Conservation (phyloP, 257 asterid genomes). For the Solanum habrochaites region DNA sequence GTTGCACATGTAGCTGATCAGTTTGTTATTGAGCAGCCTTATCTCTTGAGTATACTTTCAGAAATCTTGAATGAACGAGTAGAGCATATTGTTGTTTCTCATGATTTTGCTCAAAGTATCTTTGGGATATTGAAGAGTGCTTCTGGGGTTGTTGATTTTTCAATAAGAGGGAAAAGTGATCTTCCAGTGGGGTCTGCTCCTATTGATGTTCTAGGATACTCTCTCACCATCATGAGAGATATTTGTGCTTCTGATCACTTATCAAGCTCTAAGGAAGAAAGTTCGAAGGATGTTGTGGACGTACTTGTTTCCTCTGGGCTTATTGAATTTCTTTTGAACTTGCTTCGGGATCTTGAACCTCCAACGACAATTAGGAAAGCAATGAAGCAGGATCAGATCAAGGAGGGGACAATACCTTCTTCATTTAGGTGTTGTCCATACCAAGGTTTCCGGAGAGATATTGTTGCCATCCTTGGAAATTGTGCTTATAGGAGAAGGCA, state of each 20-base stretch:
- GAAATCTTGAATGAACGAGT: conserved; percentile 37
- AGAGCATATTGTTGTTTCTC: conserved; percentile 23
- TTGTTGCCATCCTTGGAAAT: conserved; percentile 64
- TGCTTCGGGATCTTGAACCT: conserved; percentile 61
- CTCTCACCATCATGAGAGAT: conserved; percentile 61
- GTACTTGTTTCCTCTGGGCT: conserved; percentile 46
- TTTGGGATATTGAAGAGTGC: conserved; percentile 36
- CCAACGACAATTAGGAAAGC: conserved; percentile 49
- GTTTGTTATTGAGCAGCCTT: conserved; percentile 43
- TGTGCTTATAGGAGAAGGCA: conserved; percentile 45
- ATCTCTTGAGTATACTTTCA: conserved; percentile 43
- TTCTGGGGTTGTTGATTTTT: conserved; percentile 25
- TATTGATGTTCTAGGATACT: conserved; percentile 58
- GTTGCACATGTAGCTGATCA: background rate
- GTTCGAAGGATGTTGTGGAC: conserved; percentile 22
- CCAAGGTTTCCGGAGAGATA: conserved; percentile 71
- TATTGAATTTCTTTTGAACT: conserved; percentile 37
- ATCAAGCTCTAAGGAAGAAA: conserved; percentile 7
- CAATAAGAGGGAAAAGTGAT: conserved; percentile 24
- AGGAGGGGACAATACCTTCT: conserved; percentile 6
- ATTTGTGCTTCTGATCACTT: conserved; percentile 35
- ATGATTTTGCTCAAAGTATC: conserved; percentile 26
- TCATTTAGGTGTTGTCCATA: conserved; percentile 46
- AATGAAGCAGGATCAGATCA: conserved; percentile 13
- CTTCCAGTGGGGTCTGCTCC: conserved; percentile 57